Percentiles rank a stretch among this genome's conserved stretches.
Evolutionary conservation across 441 rosid species (phyloP).

Genomic region (Pelargonium citronellum): DNA sequence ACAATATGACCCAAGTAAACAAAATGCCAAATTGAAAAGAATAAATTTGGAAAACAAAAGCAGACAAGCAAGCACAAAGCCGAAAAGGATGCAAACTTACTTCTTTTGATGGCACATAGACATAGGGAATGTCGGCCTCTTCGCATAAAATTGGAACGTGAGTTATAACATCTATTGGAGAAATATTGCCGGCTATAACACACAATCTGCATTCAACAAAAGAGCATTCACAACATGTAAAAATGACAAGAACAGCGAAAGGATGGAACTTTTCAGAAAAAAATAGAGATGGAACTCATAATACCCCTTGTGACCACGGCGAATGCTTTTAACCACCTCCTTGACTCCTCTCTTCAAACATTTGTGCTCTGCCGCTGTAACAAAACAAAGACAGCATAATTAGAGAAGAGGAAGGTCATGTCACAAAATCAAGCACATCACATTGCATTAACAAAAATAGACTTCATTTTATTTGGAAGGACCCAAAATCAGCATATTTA

Average conservation of each 20-base stretch:
- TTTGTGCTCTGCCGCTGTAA: conserved; percentile 70
- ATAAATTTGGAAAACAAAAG: no score
- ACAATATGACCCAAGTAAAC: no score
- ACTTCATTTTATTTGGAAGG: no score
- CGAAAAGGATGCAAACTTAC: conserved; percentile 31
- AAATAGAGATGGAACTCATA: conserved; percentile 23
- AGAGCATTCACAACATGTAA: not conserved
- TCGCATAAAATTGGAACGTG: conserved; percentile 80
- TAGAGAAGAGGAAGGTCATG: no score
- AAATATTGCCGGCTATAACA: conserved; percentile 81
- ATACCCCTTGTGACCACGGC: conserved; percentile 87
- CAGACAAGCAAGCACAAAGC: not conserved
- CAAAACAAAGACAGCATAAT: not conserved
- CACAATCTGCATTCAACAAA: conserved; percentile 52
- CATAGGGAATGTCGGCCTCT: conserved; percentile 63
- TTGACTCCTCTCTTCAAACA: conserved; percentile 97
- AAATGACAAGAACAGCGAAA: no score
- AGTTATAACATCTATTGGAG: conserved; percentile 92
- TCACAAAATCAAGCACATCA: no score
- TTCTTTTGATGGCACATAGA: conserved; percentile 86
- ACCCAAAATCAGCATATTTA: not conserved
- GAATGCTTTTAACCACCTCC: conserved; percentile 87
- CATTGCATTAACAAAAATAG: no score
- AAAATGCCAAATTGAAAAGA: not conserved
- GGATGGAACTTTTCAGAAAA: not conserved